A percentile compares a stretch with the other conserved stretches of the same genome.
These are phyloP conservation scores for Kwoniella sp. DNA, from an alignment of 768 basidiomycete genomes.

Conservation along the genomic window DNA sequence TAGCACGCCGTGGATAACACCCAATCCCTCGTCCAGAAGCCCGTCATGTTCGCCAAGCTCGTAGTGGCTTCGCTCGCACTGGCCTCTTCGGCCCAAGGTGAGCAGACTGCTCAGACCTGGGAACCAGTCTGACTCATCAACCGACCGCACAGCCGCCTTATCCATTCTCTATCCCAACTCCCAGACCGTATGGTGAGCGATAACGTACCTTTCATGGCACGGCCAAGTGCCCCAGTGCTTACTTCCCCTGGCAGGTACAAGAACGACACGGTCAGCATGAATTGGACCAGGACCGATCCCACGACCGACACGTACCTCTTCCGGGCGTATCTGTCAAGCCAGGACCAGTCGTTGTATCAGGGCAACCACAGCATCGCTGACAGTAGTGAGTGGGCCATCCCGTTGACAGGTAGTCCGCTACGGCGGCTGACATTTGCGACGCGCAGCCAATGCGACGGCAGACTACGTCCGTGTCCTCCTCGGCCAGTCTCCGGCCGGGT, in stretches of 20 bases:
- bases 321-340: slow-evolving; percentile 27
- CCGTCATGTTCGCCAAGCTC: slow-evolving; percentile 8
- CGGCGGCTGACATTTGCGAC: no score
- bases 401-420: no score
- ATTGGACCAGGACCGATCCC: slow-evolving; percentile 33
- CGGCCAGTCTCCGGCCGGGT: slow-evolving; percentile 24
- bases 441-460: slow-evolving; percentile 34
- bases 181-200: slow-evolving; percentile 23
- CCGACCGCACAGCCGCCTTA: slow-evolving; percentile 12
- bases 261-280: slow-evolving; percentile 38
- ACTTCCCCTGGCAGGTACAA: slow-evolving; percentile 22
- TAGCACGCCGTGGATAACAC: no score
- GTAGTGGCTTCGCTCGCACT: slow-evolving; percentile 1
- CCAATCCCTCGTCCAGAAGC: no score
- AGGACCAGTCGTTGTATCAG: slow-evolving; percentile 22
- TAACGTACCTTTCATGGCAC: no score
- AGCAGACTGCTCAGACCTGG: background rate
- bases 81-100: slow-evolving; percentile 7
- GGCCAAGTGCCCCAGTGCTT: no score
- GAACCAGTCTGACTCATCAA: background rate
- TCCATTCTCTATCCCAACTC: slow-evolving; percentile 22
- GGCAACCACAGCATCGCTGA: slow-evolving; percentile 35
- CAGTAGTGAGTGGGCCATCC: slow-evolving; percentile 26
- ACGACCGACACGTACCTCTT: slow-evolving; percentile 34
- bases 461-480: slow-evolving; percentile 29